Evolutionary conservation across 306 rosid genomes (phyloP).

Genomic region (Senna siamea): DNA sequence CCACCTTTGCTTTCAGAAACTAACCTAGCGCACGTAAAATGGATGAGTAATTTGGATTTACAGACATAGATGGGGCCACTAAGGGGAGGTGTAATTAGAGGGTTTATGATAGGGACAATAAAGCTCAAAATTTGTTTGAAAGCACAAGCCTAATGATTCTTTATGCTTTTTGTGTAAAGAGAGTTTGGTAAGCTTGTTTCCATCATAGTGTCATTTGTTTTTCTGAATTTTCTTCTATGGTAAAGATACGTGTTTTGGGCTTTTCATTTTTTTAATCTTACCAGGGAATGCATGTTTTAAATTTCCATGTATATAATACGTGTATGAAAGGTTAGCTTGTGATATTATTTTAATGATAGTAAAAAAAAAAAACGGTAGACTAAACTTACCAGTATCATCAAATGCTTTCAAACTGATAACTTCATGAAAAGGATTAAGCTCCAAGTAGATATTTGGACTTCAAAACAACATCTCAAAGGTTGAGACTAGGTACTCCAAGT

Average conservation of each 20-base stretch:
- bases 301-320: neutral
- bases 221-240: neutral
- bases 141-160: constrained; percentile 29
- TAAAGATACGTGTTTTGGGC: neutral
- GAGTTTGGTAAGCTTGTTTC: constrained; percentile 33
- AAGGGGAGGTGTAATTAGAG: neutral
- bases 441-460: neutral
- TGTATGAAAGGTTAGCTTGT: neutral
- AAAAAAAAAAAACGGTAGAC: neutral
- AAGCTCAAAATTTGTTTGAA: constrained; percentile 26
- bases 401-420: neutral
- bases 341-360: neutral
- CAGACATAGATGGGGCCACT: constrained; percentile 18
- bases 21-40: constrained; percentile 21
- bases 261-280: neutral
- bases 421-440: neutral
- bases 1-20: constrained; percentile 20
- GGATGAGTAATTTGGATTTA: constrained; percentile 2
- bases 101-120: constrained; percentile 31
- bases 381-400: neutral
- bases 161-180: constrained; percentile 11
- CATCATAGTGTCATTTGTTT: neutral
- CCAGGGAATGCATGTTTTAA: neutral
- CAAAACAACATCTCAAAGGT: neutral
- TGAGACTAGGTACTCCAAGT: too few relatives aligned